Base-by-base conservation (phyloP, 139 green algal species). In the Tetraselmis chui region DNA sequence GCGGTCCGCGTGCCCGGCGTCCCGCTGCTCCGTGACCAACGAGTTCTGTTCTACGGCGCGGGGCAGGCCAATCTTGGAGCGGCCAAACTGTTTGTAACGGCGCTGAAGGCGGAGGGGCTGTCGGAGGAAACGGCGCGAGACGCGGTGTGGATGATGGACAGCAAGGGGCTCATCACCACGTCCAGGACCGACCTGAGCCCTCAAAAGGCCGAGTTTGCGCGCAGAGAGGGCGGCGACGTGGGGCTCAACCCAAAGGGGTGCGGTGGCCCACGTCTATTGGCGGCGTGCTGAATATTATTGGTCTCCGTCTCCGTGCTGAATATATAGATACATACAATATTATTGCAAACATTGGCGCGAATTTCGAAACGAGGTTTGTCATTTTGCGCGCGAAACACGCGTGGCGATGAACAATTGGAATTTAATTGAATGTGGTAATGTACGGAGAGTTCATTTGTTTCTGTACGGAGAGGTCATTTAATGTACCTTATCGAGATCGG, bases 21-120 rank as follows among this genome's bases (percentile, higher is more conserved):
- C 67, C 80, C 82, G 28, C 82, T 83, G 0, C 83, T 92, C 67
- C 75, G 26, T 30, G 59, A 86, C 0, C 86, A 90, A 76, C 79
- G 80, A 2, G 83, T 95, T 1, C 84, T 96, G 28, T 92, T 92
- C 59, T 88, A 92, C 75, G 92, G 92, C 0, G 92, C 92, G 0
- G 92, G 92, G 2, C 88, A 93, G 85, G 88, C 89, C 67, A 88
- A 87, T 74, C 76, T 93, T n/a, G 90, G 90, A 0, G 77, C 80
- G 45, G 90, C 90, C 1, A 74, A 59, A 31, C 83, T 92, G 81
- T 32, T 93, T 31, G 75, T 81, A 1, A 23, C 59, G 59, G 85
- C 84, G 28, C 78, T 94, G 80, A 76, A 79, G 79, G 45, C 81
- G 27, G 45, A 85, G 28, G 85, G 84, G 26, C 2, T 87, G 1